phyloP scores from a whole-genome alignment of 176 grass and related monocot species.

The Rhynchospora tenuis region DNA sequence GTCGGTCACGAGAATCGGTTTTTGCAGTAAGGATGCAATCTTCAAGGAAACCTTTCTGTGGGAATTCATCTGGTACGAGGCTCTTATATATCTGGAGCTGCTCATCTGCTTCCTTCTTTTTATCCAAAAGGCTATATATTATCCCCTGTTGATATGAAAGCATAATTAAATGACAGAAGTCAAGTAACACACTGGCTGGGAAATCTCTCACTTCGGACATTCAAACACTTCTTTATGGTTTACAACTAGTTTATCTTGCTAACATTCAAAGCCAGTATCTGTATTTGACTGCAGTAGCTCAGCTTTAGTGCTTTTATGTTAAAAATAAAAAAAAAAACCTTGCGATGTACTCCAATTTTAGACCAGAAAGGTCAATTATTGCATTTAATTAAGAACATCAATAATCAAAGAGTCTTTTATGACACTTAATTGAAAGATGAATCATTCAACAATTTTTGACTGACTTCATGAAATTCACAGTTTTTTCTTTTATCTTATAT shows the following conservation, averaged over 20 bases:
- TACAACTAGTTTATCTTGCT: neutral
- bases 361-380: neutral
- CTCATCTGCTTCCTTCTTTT: slow-evolving; percentile 57
- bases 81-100: slow-evolving; percentile 64
- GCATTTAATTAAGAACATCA: neutral
- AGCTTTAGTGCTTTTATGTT: neutral
- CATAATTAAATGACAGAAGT: neutral
- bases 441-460: neutral
- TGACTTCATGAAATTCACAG: neutral
- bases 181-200: too few relatives aligned
- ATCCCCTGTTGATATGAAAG: slow-evolving; percentile 48
- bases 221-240: too few relatives aligned
- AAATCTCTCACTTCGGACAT: too few relatives aligned
- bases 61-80: slow-evolving; percentile 82
- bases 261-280: neutral
- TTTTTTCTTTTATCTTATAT: neutral
- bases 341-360: neutral
- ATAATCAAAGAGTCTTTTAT: neutral
- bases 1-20: slow-evolving; percentile 40
- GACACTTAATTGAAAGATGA: neutral
- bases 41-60: slow-evolving; percentile 75
- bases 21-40: slow-evolving; percentile 59
- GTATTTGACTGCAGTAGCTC: neutral
- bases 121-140: slow-evolving; percentile 74
- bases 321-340: neutral